phyloP scores from a whole-genome alignment of 2,329 filamentous ascomycete genomes.

The Kalmusia sp. region DNA sequence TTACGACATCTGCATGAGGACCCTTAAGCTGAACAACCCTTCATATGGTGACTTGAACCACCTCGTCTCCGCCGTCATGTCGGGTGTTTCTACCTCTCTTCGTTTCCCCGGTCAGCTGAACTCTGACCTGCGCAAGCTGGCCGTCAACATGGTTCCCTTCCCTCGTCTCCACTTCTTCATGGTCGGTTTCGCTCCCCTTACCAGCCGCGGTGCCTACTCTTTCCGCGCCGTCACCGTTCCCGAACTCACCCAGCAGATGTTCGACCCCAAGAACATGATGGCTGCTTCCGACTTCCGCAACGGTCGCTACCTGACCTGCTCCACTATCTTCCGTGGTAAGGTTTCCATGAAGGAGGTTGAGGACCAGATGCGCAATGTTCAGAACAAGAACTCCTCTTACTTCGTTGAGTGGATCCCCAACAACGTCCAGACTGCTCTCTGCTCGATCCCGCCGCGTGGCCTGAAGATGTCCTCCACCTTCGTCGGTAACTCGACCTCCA shows the following conservation, averaged over 20 bases:
- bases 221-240: slow-evolving; percentile 98
- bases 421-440: slow-evolving; percentile 99
- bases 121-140: slow-evolving; percentile 99
- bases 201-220: slow-evolving; percentile 86
- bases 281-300: slow-evolving; percentile 99
- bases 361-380: slow-evolving; percentile 99
- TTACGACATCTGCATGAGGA: slow-evolving; percentile 99
- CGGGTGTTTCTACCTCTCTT: slow-evolving; percentile 96
- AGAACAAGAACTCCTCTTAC: slow-evolving; percentile 99
- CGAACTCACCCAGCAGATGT: slow-evolving; percentile 99
- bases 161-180: slow-evolving; percentile 99
- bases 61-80: slow-evolving; percentile 99
- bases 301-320: slow-evolving; percentile 99
- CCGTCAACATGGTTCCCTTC: slow-evolving; percentile 99
- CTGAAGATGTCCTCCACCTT: slow-evolving; percentile 99
- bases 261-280: slow-evolving; percentile 99
- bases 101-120: slow-evolving; percentile 99
- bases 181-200: slow-evolving; percentile 99
- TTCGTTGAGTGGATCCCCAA: slow-evolving; percentile 99
- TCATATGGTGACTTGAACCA: slow-evolving; percentile 99
- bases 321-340: slow-evolving; percentile 99
- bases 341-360: slow-evolving; percentile 99
- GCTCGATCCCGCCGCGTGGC: slow-evolving; percentile 96
- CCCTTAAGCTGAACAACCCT: slow-evolving; percentile 97
- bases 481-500: slow-evolving; percentile 98